Evolutionary conservation across 306 rosid genomes (phyloP), one percentile per base, ranked within the genome.

Genomic region (Cucurbita moschata): DNA sequence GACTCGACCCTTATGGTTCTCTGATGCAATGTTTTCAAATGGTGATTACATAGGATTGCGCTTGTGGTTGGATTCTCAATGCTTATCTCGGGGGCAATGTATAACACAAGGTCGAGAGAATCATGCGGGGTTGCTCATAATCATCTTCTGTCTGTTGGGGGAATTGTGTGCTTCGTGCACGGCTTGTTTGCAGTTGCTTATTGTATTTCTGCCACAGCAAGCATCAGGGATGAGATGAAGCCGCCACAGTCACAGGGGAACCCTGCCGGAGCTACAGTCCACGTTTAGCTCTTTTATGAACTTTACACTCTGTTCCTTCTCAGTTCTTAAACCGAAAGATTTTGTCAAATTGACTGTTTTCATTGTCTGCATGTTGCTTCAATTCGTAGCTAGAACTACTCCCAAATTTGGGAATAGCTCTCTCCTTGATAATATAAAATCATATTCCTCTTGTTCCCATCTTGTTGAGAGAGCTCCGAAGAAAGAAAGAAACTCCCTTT

Each of bases 121-220:
- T 77, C 79, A 0, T 91, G 99, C 59, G 88, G 87, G 4, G 50
- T 91, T 5, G 83, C 90, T 9, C 83, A 87, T 68, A 82, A 63
- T 81, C 88, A 83, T 3, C 72, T 87, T 66, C 75, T 94, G 39
- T 86, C 87, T 0, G 84, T 86, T 0, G 95, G 98, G 65, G 98
- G 98, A 56, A 83, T 94, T 66, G 15, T 89, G 44, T 94, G 97
- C 59, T 94, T 87, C 82, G 37, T 90, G 58, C 97, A 94, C 9
- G 95, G 85, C 58, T n/a, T 88, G 55, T 80, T 90, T 71, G 79
- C 78, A 4, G 75, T 88, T 4, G 87, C 79, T 8, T 94, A 85
- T 60, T 85, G 82, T 50, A 76, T 89, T 75, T 87, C 87, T 0
- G 87, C 78, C 71, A 76, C 80, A 0, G 90, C 92, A 4, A 19